Percentiles rank a stretch among this genome's conserved stretches.
These are phyloP conservation scores for Waltergamsia citrina DNA, from an alignment of 2,329 filamentous ascomycete species.

Conservation along the genomic window DNA sequence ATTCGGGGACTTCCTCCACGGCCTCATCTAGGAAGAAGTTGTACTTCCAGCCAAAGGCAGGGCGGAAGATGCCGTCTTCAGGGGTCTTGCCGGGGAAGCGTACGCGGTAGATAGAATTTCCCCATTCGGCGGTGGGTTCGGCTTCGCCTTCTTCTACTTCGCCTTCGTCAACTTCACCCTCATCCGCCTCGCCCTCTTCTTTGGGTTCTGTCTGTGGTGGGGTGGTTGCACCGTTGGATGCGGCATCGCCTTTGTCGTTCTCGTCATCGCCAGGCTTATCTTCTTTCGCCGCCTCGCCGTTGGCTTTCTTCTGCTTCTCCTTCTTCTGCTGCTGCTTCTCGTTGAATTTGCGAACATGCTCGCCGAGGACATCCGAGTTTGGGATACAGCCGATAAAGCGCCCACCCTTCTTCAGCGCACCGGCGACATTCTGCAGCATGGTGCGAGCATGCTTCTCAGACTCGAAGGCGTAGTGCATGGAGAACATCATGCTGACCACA, in stretches of 20 bases:
- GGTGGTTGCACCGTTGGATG: conserved; percentile 10
- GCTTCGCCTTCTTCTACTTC: conserved; percentile 51
- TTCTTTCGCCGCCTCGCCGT: conserved; percentile 25
- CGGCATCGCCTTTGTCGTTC: not conserved
- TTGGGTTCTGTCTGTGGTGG: conserved; percentile 18
- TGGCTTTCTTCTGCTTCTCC: conserved; percentile 17
- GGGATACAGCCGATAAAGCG: conserved; percentile 92
- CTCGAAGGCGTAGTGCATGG: conserved; percentile 98
- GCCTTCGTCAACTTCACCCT: conserved; percentile 42
- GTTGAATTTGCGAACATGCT: conserved; percentile 70
- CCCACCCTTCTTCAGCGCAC: conserved; percentile 84
- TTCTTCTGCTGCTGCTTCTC: conserved; percentile 29
- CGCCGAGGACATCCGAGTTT: conserved; percentile 86
- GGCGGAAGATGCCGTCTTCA: conserved; percentile 81
- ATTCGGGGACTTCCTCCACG: conserved; percentile 92
- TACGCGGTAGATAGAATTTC: conserved; percentile 87
- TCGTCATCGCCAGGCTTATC: conserved; percentile 11
- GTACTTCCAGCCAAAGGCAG: conserved; percentile 96
- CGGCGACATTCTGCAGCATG: conserved; percentile 90
- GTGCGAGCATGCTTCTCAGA: conserved; percentile 78
- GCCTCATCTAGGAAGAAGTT: conserved; percentile 94
- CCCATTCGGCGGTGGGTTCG: conserved; percentile 68
- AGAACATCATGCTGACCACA: conserved; percentile 98
- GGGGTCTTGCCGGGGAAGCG: conserved; percentile 78
- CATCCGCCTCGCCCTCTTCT: conserved; percentile 23